Evolutionary conservation across 176 grass and related monocot species (phyloP).

Genomic region (Guadua angustifolia): DNA sequence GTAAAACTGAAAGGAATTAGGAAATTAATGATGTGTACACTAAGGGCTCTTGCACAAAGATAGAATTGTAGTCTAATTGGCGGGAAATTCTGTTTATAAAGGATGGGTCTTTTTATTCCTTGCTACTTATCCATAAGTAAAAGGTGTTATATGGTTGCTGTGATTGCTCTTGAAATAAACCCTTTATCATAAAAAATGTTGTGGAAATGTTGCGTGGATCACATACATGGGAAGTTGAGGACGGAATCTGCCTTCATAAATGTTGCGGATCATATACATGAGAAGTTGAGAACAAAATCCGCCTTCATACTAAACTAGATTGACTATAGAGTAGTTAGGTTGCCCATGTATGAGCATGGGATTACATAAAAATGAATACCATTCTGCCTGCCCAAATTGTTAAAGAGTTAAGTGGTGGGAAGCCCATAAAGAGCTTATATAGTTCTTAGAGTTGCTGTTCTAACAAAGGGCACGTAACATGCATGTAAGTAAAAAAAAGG

Average conservation of each 20-base stretch:
- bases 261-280: not conserved
- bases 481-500: not conserved
- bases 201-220: not conserved
- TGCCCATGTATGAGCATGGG: not conserved
- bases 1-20: not conserved
- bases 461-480: not conserved
- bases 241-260: no score
- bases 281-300: not conserved
- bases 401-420: not conserved
- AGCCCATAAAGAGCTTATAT: constrained; percentile 27
- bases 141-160: not conserved
- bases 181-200: not conserved
- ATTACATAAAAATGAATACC: not conserved
- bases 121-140: not conserved
- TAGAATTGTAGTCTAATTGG: not conserved
- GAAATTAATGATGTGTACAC: not conserved
- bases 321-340: not conserved
- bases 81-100: not conserved
- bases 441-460: constrained; percentile 15
- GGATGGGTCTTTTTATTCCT: not conserved
- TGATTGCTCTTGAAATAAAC: not conserved
- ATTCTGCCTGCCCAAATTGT: not conserved
- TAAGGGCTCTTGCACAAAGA: constrained; percentile 16
- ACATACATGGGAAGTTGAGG: no score
- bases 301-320: not conserved